A percentile compares a stretch with the other conserved stretches of the same genome.
Evolutionary conservation across 768 basidiomycete species (phyloP).

Genomic region (Calvatia gigantea): DNA sequence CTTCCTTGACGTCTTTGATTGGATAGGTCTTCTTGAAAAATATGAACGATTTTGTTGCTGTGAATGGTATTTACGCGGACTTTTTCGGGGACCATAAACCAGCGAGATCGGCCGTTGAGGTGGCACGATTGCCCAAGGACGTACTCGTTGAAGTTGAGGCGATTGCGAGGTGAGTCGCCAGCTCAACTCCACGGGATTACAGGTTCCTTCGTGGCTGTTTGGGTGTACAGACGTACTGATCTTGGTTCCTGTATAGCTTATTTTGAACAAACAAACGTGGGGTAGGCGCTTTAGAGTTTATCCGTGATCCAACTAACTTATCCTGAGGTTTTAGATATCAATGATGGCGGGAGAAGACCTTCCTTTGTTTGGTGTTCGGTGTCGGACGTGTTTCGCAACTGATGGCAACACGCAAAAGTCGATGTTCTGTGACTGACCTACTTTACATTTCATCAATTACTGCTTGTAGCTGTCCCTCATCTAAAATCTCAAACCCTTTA

Average conservation of each 20-base stretch:
- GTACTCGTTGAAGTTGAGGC: slow-evolving; percentile 92
- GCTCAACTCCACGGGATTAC: not conserved
- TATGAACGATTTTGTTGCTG: slow-evolving; percentile 84
- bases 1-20: not conserved
- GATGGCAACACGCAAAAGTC: not conserved
- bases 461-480: slow-evolving; percentile 75
- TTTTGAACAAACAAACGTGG: not conserved
- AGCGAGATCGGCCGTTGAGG: slow-evolving; percentile 90
- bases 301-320: not conserved
- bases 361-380: not conserved
- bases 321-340: not conserved
- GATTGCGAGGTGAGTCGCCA: slow-evolving; percentile 62
- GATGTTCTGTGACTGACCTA: slow-evolving; percentile 14
- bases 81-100: slow-evolving; percentile 93
- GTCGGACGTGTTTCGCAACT: not conserved
- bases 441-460: slow-evolving; percentile 81
- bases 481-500: slow-evolving; percentile 87
- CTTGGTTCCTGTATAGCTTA: slow-evolving; percentile 1
- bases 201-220: not conserved
- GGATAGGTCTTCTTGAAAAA: slow-evolving; percentile 86
- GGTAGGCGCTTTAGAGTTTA: not conserved
- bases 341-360: not conserved
- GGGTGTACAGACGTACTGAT: not conserved
- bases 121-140: slow-evolving; percentile 83
- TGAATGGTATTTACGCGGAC: slow-evolving; percentile 79